A percentile compares a stretch with the other conserved stretches of the same genome.
phyloP scores from a whole-genome alignment of 495 filamentous ascomycete genomes.

The Xylaria castorea region DNA sequence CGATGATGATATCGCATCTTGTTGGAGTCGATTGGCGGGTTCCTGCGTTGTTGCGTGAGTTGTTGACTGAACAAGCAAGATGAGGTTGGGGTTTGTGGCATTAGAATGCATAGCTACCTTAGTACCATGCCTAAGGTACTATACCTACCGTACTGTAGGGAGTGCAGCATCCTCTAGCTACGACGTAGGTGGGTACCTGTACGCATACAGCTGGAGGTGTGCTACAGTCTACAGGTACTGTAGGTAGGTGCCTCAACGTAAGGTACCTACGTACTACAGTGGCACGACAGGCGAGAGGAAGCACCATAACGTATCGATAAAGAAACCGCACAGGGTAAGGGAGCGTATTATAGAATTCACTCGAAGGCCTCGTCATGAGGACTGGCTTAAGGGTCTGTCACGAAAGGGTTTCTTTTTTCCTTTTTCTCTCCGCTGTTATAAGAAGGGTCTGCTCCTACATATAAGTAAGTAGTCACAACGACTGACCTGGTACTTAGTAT shows the following conservation, averaged over 20 bases:
- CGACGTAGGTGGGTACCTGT: no score
- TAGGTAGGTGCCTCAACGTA: not conserved
- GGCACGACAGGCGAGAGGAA: not conserved
- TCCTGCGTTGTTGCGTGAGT: conserved; percentile 8
- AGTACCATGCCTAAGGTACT: not conserved
- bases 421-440: not conserved
- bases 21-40: not conserved
- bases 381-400: not conserved
- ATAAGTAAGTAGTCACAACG: no score
- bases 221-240: not conserved
- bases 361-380: not conserved
- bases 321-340: not conserved
- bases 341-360: not conserved
- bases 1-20: not conserved
- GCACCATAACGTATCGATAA: not conserved
- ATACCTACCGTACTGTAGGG: no score
- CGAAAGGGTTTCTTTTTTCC: not conserved
- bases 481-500: not conserved
- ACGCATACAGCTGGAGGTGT: not conserved
- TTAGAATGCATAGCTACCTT: no score
- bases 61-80: not conserved
- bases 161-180: no score
- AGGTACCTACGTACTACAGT: not conserved
- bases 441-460: not conserved
- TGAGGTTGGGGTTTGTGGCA: not conserved